Evolutionary conservation across 768 basidiomycete species (phyloP).

Genomic region (Lentinula aciculospora): DNA sequence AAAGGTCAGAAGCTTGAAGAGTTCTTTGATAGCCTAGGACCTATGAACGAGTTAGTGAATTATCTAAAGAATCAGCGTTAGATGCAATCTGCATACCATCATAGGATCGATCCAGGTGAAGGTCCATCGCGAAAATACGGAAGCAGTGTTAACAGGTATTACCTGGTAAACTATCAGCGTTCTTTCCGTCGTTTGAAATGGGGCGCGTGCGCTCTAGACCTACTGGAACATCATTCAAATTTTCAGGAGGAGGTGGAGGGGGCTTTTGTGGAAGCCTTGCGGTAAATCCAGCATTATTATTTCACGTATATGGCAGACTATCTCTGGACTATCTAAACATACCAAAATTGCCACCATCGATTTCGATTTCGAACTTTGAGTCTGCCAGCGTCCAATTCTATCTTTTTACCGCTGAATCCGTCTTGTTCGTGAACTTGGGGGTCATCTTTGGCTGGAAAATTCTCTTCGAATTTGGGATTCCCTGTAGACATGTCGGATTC

Average conservation of each 20-base stretch:
- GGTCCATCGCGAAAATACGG: slow-evolving; percentile 52
- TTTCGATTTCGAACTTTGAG: slow-evolving; percentile 34
- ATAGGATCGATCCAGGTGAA: slow-evolving; percentile 62
- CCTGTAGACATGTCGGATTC: too few species aligned
- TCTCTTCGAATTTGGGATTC: background rate
- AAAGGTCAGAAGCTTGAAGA: slow-evolving; percentile 69
- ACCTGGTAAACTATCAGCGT: slow-evolving; percentile 22
- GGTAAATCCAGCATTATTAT: too few species aligned
- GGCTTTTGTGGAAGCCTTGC: slow-evolving; percentile 53
- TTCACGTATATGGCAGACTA: too few species aligned
- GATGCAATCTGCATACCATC: slow-evolving; percentile 27
- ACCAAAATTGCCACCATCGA: slow-evolving; percentile 56
- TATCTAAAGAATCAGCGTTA: background rate
- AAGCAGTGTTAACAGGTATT: slow-evolving; percentile 56
- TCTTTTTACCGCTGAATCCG: background rate
- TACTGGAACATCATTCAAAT: slow-evolving; percentile 52
- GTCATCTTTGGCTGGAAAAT: background rate
- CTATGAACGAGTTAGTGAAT: slow-evolving; percentile 19
- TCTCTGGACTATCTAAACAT: too few species aligned
- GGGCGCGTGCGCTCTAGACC: background rate
- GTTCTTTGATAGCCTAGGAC: slow-evolving; percentile 66
- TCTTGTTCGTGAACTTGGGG: background rate
- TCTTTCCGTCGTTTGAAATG: background rate
- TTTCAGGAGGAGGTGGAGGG: slow-evolving; percentile 49
- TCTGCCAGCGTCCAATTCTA: slow-evolving; percentile 33